Base-by-base conservation (phyloP, 2,329 filamentous ascomycete genomes). In the Samsoniella hepiali region DNA sequence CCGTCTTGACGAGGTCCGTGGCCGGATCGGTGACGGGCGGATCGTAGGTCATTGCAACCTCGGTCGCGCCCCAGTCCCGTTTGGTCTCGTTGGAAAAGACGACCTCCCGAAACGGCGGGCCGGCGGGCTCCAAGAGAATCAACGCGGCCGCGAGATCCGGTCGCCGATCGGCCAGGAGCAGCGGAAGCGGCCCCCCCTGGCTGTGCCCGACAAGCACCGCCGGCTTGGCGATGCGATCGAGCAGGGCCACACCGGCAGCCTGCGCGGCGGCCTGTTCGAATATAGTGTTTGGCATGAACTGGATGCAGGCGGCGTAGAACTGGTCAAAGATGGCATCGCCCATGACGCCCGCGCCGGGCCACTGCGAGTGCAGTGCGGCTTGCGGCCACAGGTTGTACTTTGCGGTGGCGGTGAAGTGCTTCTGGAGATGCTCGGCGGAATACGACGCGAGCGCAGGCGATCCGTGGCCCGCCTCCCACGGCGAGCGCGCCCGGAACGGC, bases 11-110 rank as follows among this genome's bases (percentile, higher is more conserved):
- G 47, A 81, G 67, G 6, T 79, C 76, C 9, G 55, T 57, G 3
- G 67, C 58, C 1, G 76, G 72, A 64, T 80, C 70, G 0, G 65
- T 65, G 10, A 82, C 75, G 0, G 76, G 68, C 11, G 82, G 82
- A 1, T 71, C 71, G 67, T 82, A 85, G 0, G 75, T 77, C 17
- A 86, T 64, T 0, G 81, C 78, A n/a, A 81, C 76, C 51, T 81
- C 76, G 6, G 81, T 77, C 6, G 85, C 65, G 1, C 82, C 83
- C 68, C 76, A 85, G 0, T 73, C 67, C 2, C 76, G 71, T 3
- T 73, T 70, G 1, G 74, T 65, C 0, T 67, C 68, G 29, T 69
- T 74, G n/a, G 71, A 74, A 42, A 79, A 74, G 36, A 76, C 69
- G 10, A 72, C 73, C 15, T 82, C 77, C 32, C 67, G 72, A 67